These are phyloP conservation scores for Camelina laxa DNA, from an alignment of 345 rosid genomes.

Conservation along the genomic window DNA sequence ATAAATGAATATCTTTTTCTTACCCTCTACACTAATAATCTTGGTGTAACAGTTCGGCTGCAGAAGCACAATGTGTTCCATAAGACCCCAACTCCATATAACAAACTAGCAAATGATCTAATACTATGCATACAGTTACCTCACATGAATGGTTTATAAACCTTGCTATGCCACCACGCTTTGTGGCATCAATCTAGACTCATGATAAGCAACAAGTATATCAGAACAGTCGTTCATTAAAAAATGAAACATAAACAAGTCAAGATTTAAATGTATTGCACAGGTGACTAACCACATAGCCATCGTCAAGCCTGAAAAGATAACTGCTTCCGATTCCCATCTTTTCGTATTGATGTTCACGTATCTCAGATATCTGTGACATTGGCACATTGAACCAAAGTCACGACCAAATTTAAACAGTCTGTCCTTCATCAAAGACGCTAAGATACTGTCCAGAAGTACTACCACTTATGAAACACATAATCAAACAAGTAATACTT, in stretches of 20 bases:
- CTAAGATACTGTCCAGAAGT: slow-evolving; percentile 13
- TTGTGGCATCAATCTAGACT: slow-evolving; percentile 92
- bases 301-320: slow-evolving; percentile 97
- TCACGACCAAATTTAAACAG: slow-evolving; percentile 23
- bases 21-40: slow-evolving; percentile 90
- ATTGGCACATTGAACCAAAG: slow-evolving; percentile 29
- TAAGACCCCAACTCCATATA: slow-evolving; percentile 30
- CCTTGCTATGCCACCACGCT: slow-evolving; percentile 98
- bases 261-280: slow-evolving; percentile 8
- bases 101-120: slow-evolving; percentile 33
- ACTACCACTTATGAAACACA: background rate
- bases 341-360: slow-evolving; percentile 90
- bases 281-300: slow-evolving; percentile 80
- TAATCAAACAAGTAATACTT: slow-evolving; percentile 42
- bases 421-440: slow-evolving; percentile 18
- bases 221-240: background rate
- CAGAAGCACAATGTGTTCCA: slow-evolving; percentile 43
- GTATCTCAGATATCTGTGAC: slow-evolving; percentile 94
- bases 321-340: slow-evolving; percentile 99
- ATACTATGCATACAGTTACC: slow-evolving; percentile 46
- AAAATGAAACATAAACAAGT: background rate
- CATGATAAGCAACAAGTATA: slow-evolving; percentile 31
- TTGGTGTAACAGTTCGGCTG: slow-evolving; percentile 99
- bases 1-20: slow-evolving; percentile 92
- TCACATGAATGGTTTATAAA: slow-evolving; percentile 99